Evolutionary conservation across 176 grass and related monocot genomes (phyloP).

Genomic region (Coix lacrymajobi): DNA sequence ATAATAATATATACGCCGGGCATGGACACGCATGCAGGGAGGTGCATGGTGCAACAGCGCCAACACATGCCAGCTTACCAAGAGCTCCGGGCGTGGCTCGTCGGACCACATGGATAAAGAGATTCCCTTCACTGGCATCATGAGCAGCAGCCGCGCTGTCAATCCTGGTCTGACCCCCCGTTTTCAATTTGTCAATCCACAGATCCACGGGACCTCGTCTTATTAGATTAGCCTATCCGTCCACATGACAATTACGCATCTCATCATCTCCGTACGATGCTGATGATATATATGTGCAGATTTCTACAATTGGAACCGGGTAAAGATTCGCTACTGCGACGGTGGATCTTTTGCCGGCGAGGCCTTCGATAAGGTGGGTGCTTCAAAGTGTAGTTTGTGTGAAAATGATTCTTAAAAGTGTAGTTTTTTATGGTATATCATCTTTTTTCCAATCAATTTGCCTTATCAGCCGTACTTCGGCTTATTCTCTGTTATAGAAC

Average conservation of each 20-base stretch:
- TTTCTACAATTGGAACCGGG: slow-evolving; percentile 90
- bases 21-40: slow-evolving; percentile 29
- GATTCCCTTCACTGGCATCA: slow-evolving; percentile 58
- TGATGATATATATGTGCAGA: slow-evolving; percentile 21
- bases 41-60: slow-evolving; percentile 70
- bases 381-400: neutral
- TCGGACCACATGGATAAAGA: slow-evolving; percentile 57
- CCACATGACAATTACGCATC: neutral
- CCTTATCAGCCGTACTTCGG: no score
- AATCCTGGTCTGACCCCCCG: slow-evolving; percentile 47
- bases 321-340: slow-evolving; percentile 79
- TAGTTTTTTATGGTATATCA: no score
- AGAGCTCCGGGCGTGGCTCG: slow-evolving; percentile 44
- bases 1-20: neutral
- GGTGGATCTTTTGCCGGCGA: slow-evolving; percentile 77
- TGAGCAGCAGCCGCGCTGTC: slow-evolving; percentile 42
- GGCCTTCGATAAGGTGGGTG: slow-evolving; percentile 42
- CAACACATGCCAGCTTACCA: slow-evolving; percentile 39
- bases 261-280: neutral
- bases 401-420: neutral
- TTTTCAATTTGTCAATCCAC: neutral
- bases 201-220: neutral
- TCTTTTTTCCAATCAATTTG: no score
- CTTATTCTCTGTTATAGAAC: no score
- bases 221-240: neutral